Conservation (phyloP, 306 rosid species). For the Vigna unguiculata region DNA sequence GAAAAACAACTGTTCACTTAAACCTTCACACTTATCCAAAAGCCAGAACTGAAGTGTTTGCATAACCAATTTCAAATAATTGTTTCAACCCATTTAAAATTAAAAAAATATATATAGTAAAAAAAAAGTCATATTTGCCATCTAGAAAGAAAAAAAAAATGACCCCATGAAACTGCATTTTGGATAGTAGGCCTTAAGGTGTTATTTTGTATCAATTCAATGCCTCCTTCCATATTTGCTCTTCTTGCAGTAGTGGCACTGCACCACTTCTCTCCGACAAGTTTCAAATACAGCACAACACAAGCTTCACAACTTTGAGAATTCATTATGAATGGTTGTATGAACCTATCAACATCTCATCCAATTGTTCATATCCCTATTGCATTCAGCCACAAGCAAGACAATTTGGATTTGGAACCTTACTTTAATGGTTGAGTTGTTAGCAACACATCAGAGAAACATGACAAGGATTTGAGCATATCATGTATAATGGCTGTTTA, state of each 20-base stretch:
- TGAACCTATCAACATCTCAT: not conserved
- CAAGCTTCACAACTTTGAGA: not conserved
- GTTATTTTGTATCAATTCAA: not conserved
- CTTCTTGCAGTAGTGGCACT: not conserved
- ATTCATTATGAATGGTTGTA: too few relatives aligned
- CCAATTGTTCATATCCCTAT: not conserved
- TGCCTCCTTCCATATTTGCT: not conserved
- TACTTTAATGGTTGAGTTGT: not conserved
- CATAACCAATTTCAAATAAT: not conserved
- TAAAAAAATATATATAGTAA: too few relatives aligned
- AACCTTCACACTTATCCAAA: not conserved
- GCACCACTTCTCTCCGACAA: not conserved
- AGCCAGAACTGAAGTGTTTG: not conserved
- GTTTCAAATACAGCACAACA: not conserved
- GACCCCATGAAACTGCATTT: not conserved
- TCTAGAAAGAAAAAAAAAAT: not conserved
- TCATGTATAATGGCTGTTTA: not conserved
- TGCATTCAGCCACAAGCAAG: not conserved
- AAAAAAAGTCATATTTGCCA: not conserved
- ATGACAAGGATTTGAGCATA: not conserved
- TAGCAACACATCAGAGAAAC: not conserved
- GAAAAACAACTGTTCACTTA: not conserved
- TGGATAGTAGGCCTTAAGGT: constrained; percentile 1
- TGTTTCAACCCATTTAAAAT: not conserved
- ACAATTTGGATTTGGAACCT: not conserved